These are phyloP conservation scores for Butyriboletus loyo DNA, from an alignment of 768 basidiomycete genomes.

Conservation along the genomic window DNA sequence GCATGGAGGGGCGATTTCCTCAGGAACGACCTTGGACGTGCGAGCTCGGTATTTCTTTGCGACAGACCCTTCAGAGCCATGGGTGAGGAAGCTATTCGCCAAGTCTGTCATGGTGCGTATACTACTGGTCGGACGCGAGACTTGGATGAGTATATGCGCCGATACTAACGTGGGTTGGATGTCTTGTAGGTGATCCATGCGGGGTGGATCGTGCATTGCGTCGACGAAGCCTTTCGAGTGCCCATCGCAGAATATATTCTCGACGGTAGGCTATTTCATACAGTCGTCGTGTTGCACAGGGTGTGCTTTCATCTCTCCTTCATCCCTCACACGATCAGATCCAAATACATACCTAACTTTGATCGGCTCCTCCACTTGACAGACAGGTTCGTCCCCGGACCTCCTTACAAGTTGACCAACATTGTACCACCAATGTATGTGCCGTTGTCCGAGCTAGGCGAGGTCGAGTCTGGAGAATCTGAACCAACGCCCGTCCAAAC, in stretches of 20 bases:
- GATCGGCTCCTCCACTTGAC: not conserved
- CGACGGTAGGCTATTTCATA: conserved; percentile 24
- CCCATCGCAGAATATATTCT: conserved; percentile 29
- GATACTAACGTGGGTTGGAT: not conserved
- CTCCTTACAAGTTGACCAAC: conserved; percentile 18
- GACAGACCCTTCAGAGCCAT: conserved; percentile 24
- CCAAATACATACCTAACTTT: not conserved
- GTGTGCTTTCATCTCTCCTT: not conserved
- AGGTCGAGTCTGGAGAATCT: not conserved
- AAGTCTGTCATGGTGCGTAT: conserved; percentile 30
- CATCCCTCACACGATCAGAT: not conserved
- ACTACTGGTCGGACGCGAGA: not conserved
- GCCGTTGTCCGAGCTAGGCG: not conserved
- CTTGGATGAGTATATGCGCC: conserved; percentile 9
- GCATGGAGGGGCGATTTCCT: conserved; percentile 24
- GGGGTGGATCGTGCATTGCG: conserved; percentile 30
- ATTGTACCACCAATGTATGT: not conserved
- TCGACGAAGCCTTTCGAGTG: conserved; percentile 23
- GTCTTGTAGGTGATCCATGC: conserved; percentile 28
- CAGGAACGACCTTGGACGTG: conserved; percentile 5
- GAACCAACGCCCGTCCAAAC: not conserved
- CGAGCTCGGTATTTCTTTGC: conserved; percentile 32
- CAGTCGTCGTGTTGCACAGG: not conserved
- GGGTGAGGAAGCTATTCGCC: conserved; percentile 24
- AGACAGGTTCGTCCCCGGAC: conserved; percentile 18